Percentiles rank a stretch among this genome's conserved stretches.
These are phyloP conservation scores for Ceratocystis cacaofunesta DNA, from an alignment of 2,329 filamentous ascomycete species.

Conservation along the genomic window DNA sequence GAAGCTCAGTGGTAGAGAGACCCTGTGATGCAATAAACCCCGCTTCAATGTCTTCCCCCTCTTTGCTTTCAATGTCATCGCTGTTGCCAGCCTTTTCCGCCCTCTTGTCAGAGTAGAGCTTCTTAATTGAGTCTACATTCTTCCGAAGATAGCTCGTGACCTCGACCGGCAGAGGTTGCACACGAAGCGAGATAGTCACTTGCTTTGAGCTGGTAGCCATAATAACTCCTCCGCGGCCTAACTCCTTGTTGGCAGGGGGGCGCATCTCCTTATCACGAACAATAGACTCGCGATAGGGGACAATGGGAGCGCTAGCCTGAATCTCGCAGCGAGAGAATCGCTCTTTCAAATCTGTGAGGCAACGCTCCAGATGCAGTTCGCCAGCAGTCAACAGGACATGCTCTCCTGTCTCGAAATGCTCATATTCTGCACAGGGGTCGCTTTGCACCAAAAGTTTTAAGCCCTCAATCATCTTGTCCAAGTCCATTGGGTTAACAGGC, in stretches of 20 bases:
- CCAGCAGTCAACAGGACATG: conserved; percentile 90
- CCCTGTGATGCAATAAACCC: conserved; percentile 44
- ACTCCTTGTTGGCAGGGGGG: conserved; percentile 66
- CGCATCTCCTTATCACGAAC: conserved; percentile 84
- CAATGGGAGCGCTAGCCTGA: conserved; percentile 83
- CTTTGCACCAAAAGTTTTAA: conserved; percentile 79
- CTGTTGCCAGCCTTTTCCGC: conserved; percentile 29
- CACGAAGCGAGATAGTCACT: conserved; percentile 58
- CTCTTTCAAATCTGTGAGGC: conserved; percentile 82
- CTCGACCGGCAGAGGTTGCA: conserved; percentile 60
- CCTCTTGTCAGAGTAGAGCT: conserved; percentile 57
- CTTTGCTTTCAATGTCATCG: conserved; percentile 23
- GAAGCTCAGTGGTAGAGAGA: conserved; percentile 63
- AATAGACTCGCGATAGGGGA: conserved; percentile 89
- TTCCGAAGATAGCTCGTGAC: conserved; percentile 78
- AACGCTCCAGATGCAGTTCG: conserved; percentile 85
- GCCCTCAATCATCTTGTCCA: conserved; percentile 89
- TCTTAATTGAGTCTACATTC: conserved; percentile 64
- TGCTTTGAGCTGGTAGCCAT: conserved; percentile 73
- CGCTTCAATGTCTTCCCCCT: conserved; percentile 33
- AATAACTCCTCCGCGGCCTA: conserved; percentile 69
- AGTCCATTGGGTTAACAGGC: conserved; percentile 72
- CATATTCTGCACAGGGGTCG: conserved; percentile 90
- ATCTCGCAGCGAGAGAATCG: conserved; percentile 90
- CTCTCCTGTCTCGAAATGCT: conserved; percentile 82